Evolutionary conservation across 2,329 filamentous ascomycete species (phyloP).

Genomic region (Arthrinium puccinioides): DNA sequence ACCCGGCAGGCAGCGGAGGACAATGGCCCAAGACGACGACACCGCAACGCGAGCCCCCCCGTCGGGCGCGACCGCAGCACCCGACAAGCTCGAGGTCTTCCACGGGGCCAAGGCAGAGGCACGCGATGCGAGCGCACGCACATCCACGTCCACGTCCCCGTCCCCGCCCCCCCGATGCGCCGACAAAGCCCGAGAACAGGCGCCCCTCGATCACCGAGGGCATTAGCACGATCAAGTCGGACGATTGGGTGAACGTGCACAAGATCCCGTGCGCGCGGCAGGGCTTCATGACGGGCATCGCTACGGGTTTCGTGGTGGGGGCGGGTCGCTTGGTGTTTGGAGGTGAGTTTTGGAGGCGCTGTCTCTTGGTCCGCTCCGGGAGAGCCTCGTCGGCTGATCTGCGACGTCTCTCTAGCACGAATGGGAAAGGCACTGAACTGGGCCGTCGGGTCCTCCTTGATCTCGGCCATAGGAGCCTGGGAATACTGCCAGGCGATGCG

Average conservation of each 20-base stretch:
- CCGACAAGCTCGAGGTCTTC: constrained; percentile 32
- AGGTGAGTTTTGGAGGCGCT: constrained; percentile 51
- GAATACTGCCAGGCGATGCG: constrained; percentile 78
- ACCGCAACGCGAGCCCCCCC: constrained; percentile 20
- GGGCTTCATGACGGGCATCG: constrained; percentile 77
- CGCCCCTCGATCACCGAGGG: constrained; percentile 50
- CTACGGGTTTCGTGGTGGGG: constrained; percentile 67
- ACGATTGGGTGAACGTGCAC: constrained; percentile 67
- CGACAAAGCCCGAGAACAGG: constrained; percentile 25
- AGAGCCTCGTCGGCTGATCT: not conserved
- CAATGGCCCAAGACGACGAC: constrained; percentile 25
- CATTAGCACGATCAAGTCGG: constrained; percentile 56
- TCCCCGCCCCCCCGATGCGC: constrained; percentile 5
- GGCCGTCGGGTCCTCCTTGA: constrained; percentile 71
- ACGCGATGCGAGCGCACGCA: constrained; percentile 3
- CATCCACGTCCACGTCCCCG: not conserved
- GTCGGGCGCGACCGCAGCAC: constrained; percentile 24
- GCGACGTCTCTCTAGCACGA: constrained; percentile 34
- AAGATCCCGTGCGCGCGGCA: constrained; percentile 79
- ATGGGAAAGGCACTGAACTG: constrained; percentile 70
- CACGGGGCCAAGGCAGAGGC: constrained; percentile 14
- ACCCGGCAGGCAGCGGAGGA: no score
- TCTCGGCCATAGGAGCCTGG: constrained; percentile 65
- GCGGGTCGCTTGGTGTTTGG: constrained; percentile 66
- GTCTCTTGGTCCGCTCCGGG: constrained; percentile 1